phyloP scores from a whole-genome alignment of 2,329 filamentous ascomycete species.

The Aspergillus tubingensis region DNA sequence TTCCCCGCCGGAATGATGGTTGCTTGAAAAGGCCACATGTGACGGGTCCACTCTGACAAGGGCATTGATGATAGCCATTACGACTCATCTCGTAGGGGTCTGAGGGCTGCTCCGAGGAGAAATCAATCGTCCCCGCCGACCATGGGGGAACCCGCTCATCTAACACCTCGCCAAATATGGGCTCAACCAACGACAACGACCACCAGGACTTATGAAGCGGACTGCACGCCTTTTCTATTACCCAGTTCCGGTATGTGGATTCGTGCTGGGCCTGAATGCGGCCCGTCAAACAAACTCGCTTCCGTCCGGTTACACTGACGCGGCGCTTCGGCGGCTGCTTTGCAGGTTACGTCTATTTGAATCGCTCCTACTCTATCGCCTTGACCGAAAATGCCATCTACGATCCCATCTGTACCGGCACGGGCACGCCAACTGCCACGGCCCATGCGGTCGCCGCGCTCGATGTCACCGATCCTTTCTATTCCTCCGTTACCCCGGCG shows the following conservation, averaged over 20 bases:
- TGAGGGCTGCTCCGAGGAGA: background rate
- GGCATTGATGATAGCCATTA: background rate
- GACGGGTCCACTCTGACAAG: background rate
- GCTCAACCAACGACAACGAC: constrained; percentile 41
- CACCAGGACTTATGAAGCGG: constrained; percentile 42
- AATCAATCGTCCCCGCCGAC: constrained; percentile 16
- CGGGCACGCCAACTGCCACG: constrained; percentile 34
- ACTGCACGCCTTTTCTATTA: constrained; percentile 65
- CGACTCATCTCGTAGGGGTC: background rate
- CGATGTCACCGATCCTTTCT: constrained; percentile 82
- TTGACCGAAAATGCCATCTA: constrained; percentile 53
- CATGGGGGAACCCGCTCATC: constrained; percentile 36
- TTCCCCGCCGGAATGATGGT: background rate
- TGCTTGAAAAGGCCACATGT: background rate
- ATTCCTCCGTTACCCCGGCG: constrained; percentile 88
- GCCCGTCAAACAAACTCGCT: background rate
- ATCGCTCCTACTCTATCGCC: constrained; percentile 45
- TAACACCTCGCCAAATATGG: constrained; percentile 45
- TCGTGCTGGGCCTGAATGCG: constrained; percentile 2
- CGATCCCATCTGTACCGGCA: constrained; percentile 51
- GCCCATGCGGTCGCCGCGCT: constrained; percentile 54
- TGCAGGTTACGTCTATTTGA: constrained; percentile 45
- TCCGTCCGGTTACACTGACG: constrained; percentile 10
- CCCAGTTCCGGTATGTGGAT: constrained; percentile 55
- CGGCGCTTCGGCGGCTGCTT: background rate